Base-by-base conservation (phyloP, 305 asterid species). In the Fraxinus latifolia region DNA sequence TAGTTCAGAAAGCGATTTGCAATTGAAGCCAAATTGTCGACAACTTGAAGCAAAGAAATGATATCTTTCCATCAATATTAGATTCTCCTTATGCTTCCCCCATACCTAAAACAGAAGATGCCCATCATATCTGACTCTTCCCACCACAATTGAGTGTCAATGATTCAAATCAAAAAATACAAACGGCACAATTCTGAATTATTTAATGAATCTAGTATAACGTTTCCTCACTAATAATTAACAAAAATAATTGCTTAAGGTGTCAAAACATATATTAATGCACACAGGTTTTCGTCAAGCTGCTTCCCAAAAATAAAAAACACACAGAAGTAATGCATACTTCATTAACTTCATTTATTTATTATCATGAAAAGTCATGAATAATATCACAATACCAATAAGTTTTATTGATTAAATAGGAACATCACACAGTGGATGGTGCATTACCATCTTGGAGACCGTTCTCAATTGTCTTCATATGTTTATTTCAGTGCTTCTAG, bases 11-110 rank as follows among this genome's bases (percentile, higher is more conserved):
- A 91, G 97, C 21, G 99, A 91, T 86, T 91, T 86, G 71, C 86
- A 83, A 68, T 79, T 83, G 76, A 87, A 83, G 75, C 96, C 95
- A 75, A 95, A 93, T 72, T 91, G 91, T 84, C 89, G 90, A 87
- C 96, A 90, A 83, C 97, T 95, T 23, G 99, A 95, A 82, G 95
- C 93, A 79, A 95, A 95, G 83, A 89, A 95, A 87, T 92, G 97
- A 82, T 95, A 95, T 82, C 97, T 87, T 75, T 94, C 99, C 97
- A 95, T 93, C 82, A 93, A 78, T 87, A 96, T 94, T 77, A 96
- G 80, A 80, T 94, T 95, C 3, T 93, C 98, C 89, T 82, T 90
- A 62, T 95, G 95, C 86, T 93, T 90, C 73, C 82, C 89, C 98
- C 98, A 95, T 29, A 95, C 99, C 99, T 94, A 65, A 81, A 60